Evolutionary conservation across 2,329 filamentous ascomycete genomes (phyloP).

Genomic region (Fusarium sp.): DNA sequence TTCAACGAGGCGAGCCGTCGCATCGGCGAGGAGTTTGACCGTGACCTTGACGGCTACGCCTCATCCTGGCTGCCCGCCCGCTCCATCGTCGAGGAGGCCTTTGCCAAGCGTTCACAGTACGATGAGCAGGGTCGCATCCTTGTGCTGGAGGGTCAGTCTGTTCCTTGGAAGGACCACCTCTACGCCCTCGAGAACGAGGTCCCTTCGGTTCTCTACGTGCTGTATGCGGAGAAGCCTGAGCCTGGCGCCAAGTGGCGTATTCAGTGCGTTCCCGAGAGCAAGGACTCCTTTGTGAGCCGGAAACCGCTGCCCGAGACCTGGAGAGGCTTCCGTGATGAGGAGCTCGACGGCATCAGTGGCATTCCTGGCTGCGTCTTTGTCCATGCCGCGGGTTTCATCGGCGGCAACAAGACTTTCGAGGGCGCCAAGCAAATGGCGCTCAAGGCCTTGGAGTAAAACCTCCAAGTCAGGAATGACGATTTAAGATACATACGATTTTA

Average conservation of each 20-base stretch:
- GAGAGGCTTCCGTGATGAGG: conserved; percentile 87
- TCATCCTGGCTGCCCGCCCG: conserved; percentile 87
- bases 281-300: conserved; percentile 88
- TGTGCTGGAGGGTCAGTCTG: conserved; percentile 76
- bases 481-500: background rate
- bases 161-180: conserved; percentile 96
- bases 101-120: conserved; percentile 69
- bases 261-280: conserved; percentile 84
- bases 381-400: conserved; percentile 94
- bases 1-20: conserved; percentile 80
- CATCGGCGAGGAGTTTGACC: conserved; percentile 87
- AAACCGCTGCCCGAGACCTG: conserved; percentile 90
- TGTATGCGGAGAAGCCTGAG: conserved; percentile 84
- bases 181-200: conserved; percentile 80
- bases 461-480: conserved; percentile 31
- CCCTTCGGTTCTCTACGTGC: conserved; percentile 75
- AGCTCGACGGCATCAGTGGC: conserved; percentile 75
- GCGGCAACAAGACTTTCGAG: conserved; percentile 90
- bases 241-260: conserved; percentile 89
- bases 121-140: conserved; percentile 81
- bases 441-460: conserved; percentile 69
- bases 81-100: conserved; percentile 77
- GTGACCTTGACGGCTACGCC: conserved; percentile 78
- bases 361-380: conserved; percentile 85
- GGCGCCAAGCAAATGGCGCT: conserved; percentile 85